These are phyloP conservation scores for Trebouxia sp. DNA, from an alignment of 139 green algal species.

Conservation along the genomic window DNA sequence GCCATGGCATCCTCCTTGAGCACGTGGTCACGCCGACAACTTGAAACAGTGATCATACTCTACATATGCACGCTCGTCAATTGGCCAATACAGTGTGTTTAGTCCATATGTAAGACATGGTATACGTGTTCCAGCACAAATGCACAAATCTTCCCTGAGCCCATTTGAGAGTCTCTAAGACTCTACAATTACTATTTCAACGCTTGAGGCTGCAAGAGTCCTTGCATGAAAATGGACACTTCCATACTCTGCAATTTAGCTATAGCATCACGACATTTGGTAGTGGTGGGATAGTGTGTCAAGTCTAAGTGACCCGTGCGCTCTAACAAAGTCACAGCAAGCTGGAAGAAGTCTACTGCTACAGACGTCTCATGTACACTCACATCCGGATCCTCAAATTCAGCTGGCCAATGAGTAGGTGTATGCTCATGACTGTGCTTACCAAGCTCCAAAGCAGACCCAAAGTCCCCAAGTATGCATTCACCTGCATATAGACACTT, in stretches of 20 bases:
- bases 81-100: slow-evolving; percentile 25
- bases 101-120: slow-evolving; percentile 27
- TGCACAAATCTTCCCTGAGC: slow-evolving; percentile 17
- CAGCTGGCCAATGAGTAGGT: slow-evolving; percentile 22
- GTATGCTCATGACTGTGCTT: slow-evolving; percentile 29
- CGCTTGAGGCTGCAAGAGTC: slow-evolving; percentile 23
- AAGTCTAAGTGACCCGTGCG: slow-evolving; percentile 24
- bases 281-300: slow-evolving; percentile 25
- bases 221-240: slow-evolving; percentile 26
- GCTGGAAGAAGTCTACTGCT: slow-evolving; percentile 28
- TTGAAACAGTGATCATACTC: slow-evolving; percentile 24
- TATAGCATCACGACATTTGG: slow-evolving; percentile 28
- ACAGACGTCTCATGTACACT: slow-evolving; percentile 28
- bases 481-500: slow-evolving; percentile 27
- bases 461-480: slow-evolving; percentile 28
- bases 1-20: slow-evolving; percentile 22
- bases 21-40: slow-evolving; percentile 16
- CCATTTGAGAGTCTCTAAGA: slow-evolving; percentile 15
- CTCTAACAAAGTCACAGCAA: slow-evolving; percentile 27
- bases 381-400: slow-evolving; percentile 28
- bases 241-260: slow-evolving; percentile 30
- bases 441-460: slow-evolving; percentile 28
- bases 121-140: slow-evolving; percentile 23
- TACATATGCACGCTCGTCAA: slow-evolving; percentile 13
- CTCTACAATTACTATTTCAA: slow-evolving; percentile 27